Evolutionary conservation across 345 rosid genomes (phyloP).

Genomic region (Eucalyptus coolabah): DNA sequence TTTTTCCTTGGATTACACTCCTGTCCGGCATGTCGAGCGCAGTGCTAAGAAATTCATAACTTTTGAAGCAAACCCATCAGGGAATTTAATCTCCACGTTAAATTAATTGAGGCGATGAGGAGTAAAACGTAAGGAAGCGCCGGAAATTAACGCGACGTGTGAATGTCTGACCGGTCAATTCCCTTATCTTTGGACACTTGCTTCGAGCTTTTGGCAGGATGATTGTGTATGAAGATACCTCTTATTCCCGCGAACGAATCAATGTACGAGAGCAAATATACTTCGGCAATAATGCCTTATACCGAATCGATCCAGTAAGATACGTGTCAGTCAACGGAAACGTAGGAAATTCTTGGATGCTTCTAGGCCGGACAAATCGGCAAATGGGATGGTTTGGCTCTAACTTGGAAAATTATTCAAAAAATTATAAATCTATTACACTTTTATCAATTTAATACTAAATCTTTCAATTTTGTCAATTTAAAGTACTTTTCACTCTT

Average conservation of each 20-base stretch:
- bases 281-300: not conserved
- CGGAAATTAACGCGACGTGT: not conserved
- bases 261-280: not conserved
- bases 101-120: not conserved
- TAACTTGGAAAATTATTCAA: not conserved
- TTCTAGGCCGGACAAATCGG: not conserved
- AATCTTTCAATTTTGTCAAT: accelerated
- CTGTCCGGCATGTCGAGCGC: not conserved
- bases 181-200: not conserved
- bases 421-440: too few species aligned
- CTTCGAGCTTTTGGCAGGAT: not conserved
- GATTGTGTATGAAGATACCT: not conserved
- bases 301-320: not conserved
- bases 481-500: accelerated
- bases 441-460: accelerated
- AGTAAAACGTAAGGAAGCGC: not conserved
- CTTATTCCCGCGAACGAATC: not conserved
- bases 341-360: not conserved
- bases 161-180: not conserved
- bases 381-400: not conserved
- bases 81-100: not conserved
- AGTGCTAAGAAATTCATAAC: not conserved
- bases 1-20: not conserved
- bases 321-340: not conserved
- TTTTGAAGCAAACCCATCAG: not conserved